phyloP scores from a whole-genome alignment of 176 grass and related monocot species.

The Oryza officinalis region DNA sequence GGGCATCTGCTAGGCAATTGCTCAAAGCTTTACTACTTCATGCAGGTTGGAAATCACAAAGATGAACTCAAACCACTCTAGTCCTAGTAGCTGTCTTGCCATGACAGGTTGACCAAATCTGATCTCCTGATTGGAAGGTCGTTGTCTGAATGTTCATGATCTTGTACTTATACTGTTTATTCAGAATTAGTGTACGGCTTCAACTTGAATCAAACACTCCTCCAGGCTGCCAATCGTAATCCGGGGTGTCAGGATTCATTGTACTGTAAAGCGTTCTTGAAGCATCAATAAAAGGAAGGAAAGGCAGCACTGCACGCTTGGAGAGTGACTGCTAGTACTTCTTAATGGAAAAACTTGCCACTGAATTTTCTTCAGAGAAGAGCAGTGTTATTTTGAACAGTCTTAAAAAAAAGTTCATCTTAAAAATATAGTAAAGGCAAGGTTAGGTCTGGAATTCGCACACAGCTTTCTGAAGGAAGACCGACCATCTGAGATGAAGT shows the following conservation, averaged over 20 bases:
- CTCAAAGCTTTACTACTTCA: background rate
- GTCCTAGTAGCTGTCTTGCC: background rate
- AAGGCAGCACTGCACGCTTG: background rate
- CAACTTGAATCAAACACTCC: background rate
- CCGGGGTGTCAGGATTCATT: background rate
- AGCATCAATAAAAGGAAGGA: background rate
- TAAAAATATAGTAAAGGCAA: background rate
- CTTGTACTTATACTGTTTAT: background rate
- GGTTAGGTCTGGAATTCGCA: background rate
- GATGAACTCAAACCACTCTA: background rate
- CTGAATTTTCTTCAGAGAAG: background rate
- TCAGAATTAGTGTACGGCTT: background rate
- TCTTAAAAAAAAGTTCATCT: background rate
- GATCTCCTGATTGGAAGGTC: background rate
- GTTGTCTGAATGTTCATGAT: background rate
- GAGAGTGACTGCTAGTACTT: background rate
- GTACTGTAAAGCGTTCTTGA: background rate
- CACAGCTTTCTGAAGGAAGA: background rate
- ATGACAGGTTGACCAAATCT: background rate
- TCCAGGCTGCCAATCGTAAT: background rate
- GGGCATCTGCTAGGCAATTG: constrained; percentile 31
- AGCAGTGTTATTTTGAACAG: background rate
- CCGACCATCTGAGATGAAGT: background rate
- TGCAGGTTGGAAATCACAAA: background rate
- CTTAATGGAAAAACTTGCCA: background rate